Evolutionary conservation across 2,329 filamentous ascomycete genomes (phyloP).

Genomic region (Calycina marina): DNA sequence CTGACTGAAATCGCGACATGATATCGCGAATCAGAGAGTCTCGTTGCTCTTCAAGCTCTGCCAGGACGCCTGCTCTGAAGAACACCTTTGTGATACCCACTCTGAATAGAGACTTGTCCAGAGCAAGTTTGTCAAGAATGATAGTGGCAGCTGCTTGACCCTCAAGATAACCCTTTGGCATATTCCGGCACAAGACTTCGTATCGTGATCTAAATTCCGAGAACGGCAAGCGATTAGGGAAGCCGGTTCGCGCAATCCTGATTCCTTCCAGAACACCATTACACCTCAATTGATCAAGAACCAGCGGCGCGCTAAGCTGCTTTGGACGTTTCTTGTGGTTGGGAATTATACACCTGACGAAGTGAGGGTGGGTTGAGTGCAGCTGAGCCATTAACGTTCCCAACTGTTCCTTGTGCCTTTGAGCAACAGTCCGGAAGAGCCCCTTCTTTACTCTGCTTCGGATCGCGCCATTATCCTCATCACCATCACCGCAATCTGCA

Average conservation of each 20-base stretch:
- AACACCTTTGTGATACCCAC: constrained; percentile 96
- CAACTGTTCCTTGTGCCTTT: constrained; percentile 96
- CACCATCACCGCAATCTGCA: constrained; percentile 68
- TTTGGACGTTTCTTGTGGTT: constrained; percentile 98
- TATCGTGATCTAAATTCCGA: constrained; percentile 91
- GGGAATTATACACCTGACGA: constrained; percentile 91
- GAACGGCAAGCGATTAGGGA: constrained; percentile 86
- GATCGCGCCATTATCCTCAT: constrained; percentile 55
- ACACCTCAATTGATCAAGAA: constrained; percentile 91
- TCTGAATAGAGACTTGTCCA: constrained; percentile 78
- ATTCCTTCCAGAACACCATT: constrained; percentile 99
- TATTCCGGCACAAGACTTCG: constrained; percentile 77
- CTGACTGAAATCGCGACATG: constrained; percentile 82
- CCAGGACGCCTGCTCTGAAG: constrained; percentile 89
- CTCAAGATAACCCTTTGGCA: constrained; percentile 84
- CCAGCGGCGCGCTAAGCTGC: constrained; percentile 79
- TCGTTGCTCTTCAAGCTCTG: constrained; percentile 90
- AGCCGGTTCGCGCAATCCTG: constrained; percentile 88
- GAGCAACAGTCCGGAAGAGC: constrained; percentile 89
- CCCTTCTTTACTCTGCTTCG: constrained; percentile 88
- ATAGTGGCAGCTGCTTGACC: constrained; percentile 72
- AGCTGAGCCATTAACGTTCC: constrained; percentile 89
- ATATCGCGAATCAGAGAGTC: constrained; percentile 88
- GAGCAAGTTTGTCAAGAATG: constrained; percentile 77
- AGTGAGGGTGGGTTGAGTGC: constrained; percentile 93